These are phyloP conservation scores for Pseudopithomyces maydicus DNA, from an alignment of 2,329 filamentous ascomycete species.

Conservation along the genomic window DNA sequence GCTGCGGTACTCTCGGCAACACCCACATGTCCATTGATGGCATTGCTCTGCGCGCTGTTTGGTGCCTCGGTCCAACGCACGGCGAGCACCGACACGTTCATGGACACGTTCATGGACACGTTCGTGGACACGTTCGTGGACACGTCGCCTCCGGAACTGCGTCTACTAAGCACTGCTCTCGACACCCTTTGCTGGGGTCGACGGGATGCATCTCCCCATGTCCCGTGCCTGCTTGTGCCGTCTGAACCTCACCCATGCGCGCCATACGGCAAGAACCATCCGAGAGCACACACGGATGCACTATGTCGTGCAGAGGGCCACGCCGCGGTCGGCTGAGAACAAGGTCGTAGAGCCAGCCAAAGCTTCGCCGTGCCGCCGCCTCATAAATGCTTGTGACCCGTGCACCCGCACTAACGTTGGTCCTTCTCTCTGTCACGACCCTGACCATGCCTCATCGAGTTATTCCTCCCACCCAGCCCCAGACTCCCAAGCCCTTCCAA, in stretches of 20 bases:
- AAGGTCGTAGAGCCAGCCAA: conserved; percentile 20
- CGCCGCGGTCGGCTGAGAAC: neutral
- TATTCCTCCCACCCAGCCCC: neutral
- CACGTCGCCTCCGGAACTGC: no score
- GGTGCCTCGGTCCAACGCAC: no score
- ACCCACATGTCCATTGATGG: no score
- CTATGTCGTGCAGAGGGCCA: neutral
- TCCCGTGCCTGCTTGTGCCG: neutral
- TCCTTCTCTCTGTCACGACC: conserved; percentile 14
- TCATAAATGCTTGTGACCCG: conserved; percentile 29
- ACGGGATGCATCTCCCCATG: no score
- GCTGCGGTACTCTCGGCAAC: no score
- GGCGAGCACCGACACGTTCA: no score
- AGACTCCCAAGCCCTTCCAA: neutral
- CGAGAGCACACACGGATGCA: neutral
- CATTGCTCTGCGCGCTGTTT: no score
- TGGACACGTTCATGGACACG: no score
- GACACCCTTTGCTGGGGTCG: no score
- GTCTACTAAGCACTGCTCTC: no score
- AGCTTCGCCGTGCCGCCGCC: conserved; percentile 23
- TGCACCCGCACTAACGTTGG: conserved; percentile 5
- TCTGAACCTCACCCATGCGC: neutral
- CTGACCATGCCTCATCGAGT: conserved; percentile 1
- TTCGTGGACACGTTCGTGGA: no score
- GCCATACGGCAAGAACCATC: neutral